Evolutionary conservation across 306 rosid species (phyloP).

Genomic region (Quercus glauca): DNA sequence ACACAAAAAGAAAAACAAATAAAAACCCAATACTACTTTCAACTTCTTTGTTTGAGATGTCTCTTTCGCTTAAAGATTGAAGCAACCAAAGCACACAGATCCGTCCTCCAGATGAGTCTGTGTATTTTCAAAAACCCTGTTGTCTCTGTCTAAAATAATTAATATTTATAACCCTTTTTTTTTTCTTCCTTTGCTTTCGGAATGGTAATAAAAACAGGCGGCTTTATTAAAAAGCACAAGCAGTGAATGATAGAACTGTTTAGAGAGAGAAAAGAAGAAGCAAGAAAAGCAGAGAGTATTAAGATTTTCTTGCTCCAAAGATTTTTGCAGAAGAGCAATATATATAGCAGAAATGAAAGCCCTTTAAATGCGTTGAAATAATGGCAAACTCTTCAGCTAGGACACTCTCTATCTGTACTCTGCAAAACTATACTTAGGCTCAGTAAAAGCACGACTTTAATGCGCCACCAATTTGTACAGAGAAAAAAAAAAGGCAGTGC

Average conservation of each 20-base stretch:
- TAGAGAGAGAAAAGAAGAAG: not conserved
- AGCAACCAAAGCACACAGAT: constrained; percentile 16
- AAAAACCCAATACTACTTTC: constrained; percentile 20
- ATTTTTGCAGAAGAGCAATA: not conserved
- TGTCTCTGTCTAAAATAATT: not conserved
- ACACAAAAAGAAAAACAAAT: not conserved
- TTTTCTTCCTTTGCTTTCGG: constrained; percentile 3
- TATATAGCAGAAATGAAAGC: not conserved
- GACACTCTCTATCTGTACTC: constrained; percentile 13
- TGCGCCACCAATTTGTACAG: constrained; percentile 61
- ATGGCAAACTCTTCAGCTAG: constrained; percentile 12
- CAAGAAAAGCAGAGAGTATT: not conserved
- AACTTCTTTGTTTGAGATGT: constrained; percentile 46
- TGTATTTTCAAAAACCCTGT: constrained; percentile 7
- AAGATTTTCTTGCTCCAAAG: constrained; percentile 21
- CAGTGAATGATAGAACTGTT: not conserved
- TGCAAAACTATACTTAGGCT: constrained; percentile 18
- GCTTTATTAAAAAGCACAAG: not conserved
- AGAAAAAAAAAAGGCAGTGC: constrained; percentile 32
- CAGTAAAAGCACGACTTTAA: constrained; percentile 38
- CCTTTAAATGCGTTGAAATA: constrained; percentile 48
- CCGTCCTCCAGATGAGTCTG: constrained; percentile 20
- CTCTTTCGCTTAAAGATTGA: constrained; percentile 41
- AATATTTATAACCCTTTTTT: constrained; percentile 2
- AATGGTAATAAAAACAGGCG: not conserved